phyloP scores from a whole-genome alignment of 2,329 filamentous ascomycete species.

The Bipolaris bicolor region DNA sequence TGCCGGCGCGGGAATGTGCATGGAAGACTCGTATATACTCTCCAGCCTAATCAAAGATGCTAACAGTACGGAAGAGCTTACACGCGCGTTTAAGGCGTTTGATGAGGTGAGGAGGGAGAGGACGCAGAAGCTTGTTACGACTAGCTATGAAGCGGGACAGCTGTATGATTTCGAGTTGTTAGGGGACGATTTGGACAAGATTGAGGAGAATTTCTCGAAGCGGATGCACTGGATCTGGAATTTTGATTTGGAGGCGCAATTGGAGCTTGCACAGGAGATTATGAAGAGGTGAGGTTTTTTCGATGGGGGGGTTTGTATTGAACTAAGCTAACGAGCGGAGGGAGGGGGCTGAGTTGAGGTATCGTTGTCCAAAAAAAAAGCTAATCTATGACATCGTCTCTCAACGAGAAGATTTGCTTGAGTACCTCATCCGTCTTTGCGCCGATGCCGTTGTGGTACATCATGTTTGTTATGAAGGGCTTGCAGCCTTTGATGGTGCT shows the following conservation, averaged over 20 bases:
- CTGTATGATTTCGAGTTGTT: slow-evolving; percentile 51
- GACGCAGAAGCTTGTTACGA: slow-evolving; percentile 37
- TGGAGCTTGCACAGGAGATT: slow-evolving; percentile 40
- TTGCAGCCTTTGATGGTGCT: slow-evolving; percentile 75
- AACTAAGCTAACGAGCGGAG: not conserved
- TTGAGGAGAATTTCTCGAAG: slow-evolving; percentile 39
- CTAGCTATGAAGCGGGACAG: slow-evolving; percentile 40
- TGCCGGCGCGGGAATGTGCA: slow-evolving; percentile 62
- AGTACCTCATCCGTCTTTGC: slow-evolving; percentile 77
- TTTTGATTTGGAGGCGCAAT: slow-evolving; percentile 45
- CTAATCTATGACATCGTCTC: slow-evolving; percentile 70
- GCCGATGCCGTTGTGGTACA: slow-evolving; percentile 86
- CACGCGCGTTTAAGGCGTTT: slow-evolving; percentile 41
- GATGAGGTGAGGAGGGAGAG: slow-evolving; percentile 38
- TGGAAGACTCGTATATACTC: slow-evolving; percentile 59
- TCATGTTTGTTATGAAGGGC: slow-evolving; percentile 81
- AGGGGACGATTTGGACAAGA: slow-evolving; percentile 49
- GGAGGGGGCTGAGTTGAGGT: not conserved
- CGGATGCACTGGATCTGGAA: slow-evolving; percentile 53
- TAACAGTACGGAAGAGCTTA: slow-evolving; percentile 36
- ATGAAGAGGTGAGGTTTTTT: slow-evolving; percentile 17
- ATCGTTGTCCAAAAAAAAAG: too few relatives aligned
- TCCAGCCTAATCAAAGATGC: slow-evolving; percentile 39
- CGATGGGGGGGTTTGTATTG: too few relatives aligned
- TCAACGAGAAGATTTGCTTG: slow-evolving; percentile 74